Base-by-base conservation (phyloP, 345 rosid genomes). In the Linum tenue region DNA sequence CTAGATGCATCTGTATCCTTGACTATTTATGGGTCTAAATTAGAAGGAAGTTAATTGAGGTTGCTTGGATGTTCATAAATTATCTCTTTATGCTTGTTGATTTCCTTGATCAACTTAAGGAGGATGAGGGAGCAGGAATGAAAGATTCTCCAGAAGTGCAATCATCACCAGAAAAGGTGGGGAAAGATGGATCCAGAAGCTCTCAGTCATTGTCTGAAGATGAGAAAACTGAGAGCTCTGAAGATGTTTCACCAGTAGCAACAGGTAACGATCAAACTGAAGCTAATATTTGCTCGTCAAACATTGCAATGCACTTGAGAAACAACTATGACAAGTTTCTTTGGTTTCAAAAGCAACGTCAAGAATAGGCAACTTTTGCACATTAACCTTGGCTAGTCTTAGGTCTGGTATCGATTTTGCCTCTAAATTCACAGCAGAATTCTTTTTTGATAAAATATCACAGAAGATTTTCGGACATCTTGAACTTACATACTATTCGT, bases 31-130 rank as follows among this genome's bases (percentile, higher is more conserved):
- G 35, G 55, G 63, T 58, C 56, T 53, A 37, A 56, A 41, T 12
- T 56, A 64, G n/a, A 38, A 35, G 53, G 50, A 48, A 7, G 39
- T 67, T 59, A 37, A 7, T 8, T 48, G 37, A 39, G 22, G 39
- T 42, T 69, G 61, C 59, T 51, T 71, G 66, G 41, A 67, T 41
- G 41, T 55, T 68, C 15, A 39, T 69, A 59, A 56, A 37, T 22
- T 64, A 15, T 56, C 73, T 62, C 66, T 65, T 62, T 62, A 9
- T 62, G 74, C 70, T 36, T 69, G 79, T 76, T 77, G 58, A 64
- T 66, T 81, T 85, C 81, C 87, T 86, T 75, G 67, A 67, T 41
- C 69, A 61, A 68, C 58, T 69, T 75, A 81, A 91, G 97, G 79
- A 80, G 61, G 80, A 65, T 60, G 79, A 64, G 60, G 79, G 79